These are phyloP conservation scores for Lipomyces orientalis DNA, from an alignment of 805 yeast genomes.

Conservation along the genomic window DNA sequence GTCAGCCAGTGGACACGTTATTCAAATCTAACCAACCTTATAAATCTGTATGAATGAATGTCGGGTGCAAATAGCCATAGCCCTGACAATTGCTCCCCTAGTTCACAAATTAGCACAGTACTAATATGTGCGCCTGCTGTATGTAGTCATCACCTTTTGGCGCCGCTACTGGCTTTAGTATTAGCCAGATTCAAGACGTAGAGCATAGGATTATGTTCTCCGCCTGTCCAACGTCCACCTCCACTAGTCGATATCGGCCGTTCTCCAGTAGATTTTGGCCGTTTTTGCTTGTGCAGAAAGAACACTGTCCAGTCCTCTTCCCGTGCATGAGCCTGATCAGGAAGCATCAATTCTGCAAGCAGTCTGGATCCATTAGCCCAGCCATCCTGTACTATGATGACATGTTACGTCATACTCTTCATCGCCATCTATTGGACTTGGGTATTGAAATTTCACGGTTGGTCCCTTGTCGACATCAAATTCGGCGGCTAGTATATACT, in stretches of 20 bases:
- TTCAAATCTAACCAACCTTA: conserved; percentile 41
- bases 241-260: background rate
- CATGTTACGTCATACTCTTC: conserved; percentile 10
- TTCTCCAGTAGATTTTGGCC: background rate
- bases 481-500: conserved; percentile 71
- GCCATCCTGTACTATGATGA: background rate
- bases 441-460: conserved; percentile 63
- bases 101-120: background rate
- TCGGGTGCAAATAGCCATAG: conserved; percentile 64
- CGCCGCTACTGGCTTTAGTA: conserved; percentile 50
- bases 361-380: conserved; percentile 20
- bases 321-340: conserved; percentile 63
- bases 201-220: conserved; percentile 49
- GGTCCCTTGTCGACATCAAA: conserved; percentile 83
- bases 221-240: background rate
- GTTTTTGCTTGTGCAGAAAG: conserved; percentile 45
- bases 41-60: conserved; percentile 60
- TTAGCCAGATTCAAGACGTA: conserved; percentile 65
- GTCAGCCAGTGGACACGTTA: background rate
- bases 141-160: conserved; percentile 42
- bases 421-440: conserved; percentile 44
- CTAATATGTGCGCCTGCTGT: background rate
- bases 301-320: conserved; percentile 63
- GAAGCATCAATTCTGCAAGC: conserved; percentile 64
- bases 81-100: conserved; percentile 64